Base-by-base conservation (phyloP, 495 filamentous ascomycete genomes). In the Annulohypoxylon maeteangense region DNA sequence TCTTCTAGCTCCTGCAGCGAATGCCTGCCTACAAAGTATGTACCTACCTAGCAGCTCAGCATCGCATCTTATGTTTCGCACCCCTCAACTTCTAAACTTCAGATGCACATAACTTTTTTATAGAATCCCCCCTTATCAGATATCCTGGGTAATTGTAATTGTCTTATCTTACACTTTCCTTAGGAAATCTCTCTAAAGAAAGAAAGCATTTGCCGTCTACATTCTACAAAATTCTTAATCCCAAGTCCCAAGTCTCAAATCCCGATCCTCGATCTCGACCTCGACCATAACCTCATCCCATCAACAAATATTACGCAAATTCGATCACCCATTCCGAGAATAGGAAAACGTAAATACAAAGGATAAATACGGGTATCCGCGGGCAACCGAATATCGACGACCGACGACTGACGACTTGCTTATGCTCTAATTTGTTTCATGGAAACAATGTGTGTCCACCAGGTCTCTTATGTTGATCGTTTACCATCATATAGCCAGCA, bases 361-460 rank as follows among this genome's bases (percentile, higher is more conserved):
- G 55, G n/a, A 23, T 7, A 25, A 4, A 14, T 25, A 48, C 40
- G 4, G 16, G 10, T 44, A 44, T 7, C 40, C 6, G 20, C n/a
- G 40, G 40, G 40, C 40, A 16, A 44, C 16, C 16, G 16, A 20
- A 1, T 7, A 44, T 20, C n/a, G 18, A 40, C 20, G 20, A 27
- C 14, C 12, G 12, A n/a, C 29, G 25, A 31, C 44, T 29, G 47
- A 29, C 44, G 6, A 42, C 55, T 22, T 31, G 58, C 38, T 62
- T 29, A 36, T 40, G 58, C 25, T 44, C 12, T 16, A 45, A 64
- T n/a, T 55, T 57, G 18, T 63, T 58, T 44, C 44, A 65, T 68
- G 47, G 68, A 45, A 68, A 23, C 12, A 62, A 61, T 51, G 70
- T 72, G 65, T 23, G 70, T 72, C n/a, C 59, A 31, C 32, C 56